Conservation (phyloP, 305 asterid species). For the Solanum hybrid region DNA sequence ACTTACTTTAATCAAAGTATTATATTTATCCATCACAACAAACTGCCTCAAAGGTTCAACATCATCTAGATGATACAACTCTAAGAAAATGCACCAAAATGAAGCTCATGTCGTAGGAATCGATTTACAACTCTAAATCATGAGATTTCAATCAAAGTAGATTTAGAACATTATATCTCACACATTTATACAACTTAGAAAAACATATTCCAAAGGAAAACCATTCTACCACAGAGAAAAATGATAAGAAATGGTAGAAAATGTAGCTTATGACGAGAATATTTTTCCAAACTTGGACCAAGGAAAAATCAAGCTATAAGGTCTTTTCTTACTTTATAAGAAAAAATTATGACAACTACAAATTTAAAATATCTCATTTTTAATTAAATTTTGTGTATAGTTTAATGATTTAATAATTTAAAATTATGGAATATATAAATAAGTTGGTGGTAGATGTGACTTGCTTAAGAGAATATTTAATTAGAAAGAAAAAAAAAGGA, state of each 20-base stretch:
- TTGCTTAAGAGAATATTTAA: background rate
- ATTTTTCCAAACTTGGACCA: background rate
- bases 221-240: background rate
- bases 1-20: no score
- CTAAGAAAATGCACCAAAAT: no score
- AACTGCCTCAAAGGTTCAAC: no score
- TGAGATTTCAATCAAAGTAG: background rate
- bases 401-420: background rate
- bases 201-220: background rate
- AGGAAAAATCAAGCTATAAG: background rate
- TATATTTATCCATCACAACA: no score
- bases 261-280: background rate
- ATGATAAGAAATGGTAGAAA: no score
- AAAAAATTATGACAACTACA: background rate
- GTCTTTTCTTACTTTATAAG: background rate
- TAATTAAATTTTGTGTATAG: background rate
- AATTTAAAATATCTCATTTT: background rate
- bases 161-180: background rate
- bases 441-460: background rate
- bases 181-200: background rate
- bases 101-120: no score
- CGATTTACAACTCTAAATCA: background rate
- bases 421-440: background rate
- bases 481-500: background rate
- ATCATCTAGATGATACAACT: no score